Base-by-base conservation (phyloP, 441 rosid species). In the Corymbia citriodora region DNA sequence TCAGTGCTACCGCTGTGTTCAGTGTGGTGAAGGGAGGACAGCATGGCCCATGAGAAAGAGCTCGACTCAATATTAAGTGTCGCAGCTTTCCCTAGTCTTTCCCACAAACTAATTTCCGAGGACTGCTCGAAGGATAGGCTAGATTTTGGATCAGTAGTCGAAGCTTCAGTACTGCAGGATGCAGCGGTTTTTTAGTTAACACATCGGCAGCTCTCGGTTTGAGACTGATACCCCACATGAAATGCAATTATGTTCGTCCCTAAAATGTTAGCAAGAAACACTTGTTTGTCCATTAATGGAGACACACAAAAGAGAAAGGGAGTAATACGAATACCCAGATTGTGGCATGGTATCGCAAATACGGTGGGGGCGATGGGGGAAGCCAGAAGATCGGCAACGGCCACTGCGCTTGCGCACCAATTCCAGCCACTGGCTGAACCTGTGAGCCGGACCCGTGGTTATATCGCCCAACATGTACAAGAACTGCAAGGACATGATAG, bases 391-490 rank as follows among this genome's bases (percentile, higher is more conserved):
- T 54, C 96, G 97, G 92, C 95, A 91, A 90, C 92, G 92, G 92
- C 94, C 96, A 90, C 98, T 98, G 65, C 99, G 97, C 92, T 96
- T 98, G 95, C 99, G 99, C 93, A 98, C 99, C 93, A 95, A 94
- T 92, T 97, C 99, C 95, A 98, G 94, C 99, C 99, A 98, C 96
- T 97, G 99, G 33, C 96, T 93, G 93, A 97, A 97, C 92, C 98
- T 92, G 95, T 93, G 92, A 82, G 99, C 99, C 82, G 99, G 95
- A 90, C 97, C 98, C 19, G 98, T 93, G 18, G 99, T 95, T 88
- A 98, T 95, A 88, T 98, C 99, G 94, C 99, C 99, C 97, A 98
- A 95, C 99, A 97, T 96, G 94, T 96, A 96, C 97, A 98, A 92
- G 10, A 97, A 97, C 99, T 98, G 96, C 94, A 92, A 88, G 74